Evolutionary conservation across 371 early-diverging fungal genomes (phyloP).

Genomic region (Blastocladiella emersonii): DNA sequence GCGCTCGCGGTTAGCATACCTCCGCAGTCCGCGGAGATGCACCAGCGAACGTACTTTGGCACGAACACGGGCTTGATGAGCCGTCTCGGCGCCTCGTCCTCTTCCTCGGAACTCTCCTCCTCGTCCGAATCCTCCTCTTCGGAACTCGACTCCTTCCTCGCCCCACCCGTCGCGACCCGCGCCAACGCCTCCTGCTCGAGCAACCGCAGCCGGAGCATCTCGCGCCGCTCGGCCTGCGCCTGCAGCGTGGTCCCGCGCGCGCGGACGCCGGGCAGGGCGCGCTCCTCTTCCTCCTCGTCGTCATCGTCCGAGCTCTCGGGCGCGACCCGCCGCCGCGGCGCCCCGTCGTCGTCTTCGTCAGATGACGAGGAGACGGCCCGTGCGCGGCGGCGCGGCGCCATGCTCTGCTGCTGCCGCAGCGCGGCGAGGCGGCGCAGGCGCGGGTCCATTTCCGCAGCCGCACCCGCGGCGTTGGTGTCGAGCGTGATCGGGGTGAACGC

Average conservation of each 20-base stretch:
- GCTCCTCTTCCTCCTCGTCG: neutral
- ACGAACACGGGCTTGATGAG: conserved; percentile 71
- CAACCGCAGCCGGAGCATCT: neutral
- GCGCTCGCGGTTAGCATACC: no score
- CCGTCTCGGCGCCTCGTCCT: conserved; percentile 18
- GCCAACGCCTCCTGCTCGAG: neutral
- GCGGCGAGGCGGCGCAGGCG: neutral
- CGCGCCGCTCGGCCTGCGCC: neutral
- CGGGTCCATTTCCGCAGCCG: neutral
- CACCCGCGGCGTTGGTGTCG: neutral
- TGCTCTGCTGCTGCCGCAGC: neutral
- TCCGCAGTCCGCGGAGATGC: neutral
- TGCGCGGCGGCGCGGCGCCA: no score
- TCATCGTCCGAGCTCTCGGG: neutral
- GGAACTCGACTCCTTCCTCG: no score
- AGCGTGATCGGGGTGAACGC: neutral
- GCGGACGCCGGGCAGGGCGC: no score
- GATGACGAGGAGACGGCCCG: no score
- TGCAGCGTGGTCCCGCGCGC: neutral
- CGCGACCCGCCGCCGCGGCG: no score
- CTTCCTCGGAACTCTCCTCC: conserved; percentile 16
- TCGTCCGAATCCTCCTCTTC: conserved; percentile 12
- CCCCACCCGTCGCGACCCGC: conserved; percentile 10
- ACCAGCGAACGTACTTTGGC: conserved; percentile 48
- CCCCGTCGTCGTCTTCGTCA: no score